A percentile compares a stretch with the other conserved stretches of the same genome.
Evolutionary conservation across 169 alveolate species (phyloP).

Genomic region (Cryptosporidium tyzzeri): DNA sequence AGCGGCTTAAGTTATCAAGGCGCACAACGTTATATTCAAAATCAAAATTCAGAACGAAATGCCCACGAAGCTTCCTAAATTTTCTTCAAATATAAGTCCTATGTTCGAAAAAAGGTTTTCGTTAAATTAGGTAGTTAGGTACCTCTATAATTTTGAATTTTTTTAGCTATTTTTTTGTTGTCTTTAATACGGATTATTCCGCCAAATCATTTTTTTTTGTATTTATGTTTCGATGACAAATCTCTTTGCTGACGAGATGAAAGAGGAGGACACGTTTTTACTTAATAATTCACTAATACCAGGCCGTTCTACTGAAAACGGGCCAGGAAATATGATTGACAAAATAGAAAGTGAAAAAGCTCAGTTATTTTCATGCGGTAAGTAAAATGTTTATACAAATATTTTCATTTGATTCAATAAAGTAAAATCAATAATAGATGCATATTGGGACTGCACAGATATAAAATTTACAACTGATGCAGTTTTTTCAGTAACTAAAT

Average conservation of each 20-base stretch:
- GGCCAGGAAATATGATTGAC: not conserved
- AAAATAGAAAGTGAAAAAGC: constrained; percentile 20
- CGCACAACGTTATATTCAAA: not conserved
- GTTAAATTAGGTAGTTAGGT: constrained; percentile 11
- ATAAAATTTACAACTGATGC: constrained; percentile 32
- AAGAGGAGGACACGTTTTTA: constrained; percentile 21
- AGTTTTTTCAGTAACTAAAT: constrained; percentile 36
- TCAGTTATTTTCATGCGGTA: constrained; percentile 27
- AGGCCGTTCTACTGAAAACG: constrained; percentile 10
- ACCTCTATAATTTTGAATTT: not conserved
- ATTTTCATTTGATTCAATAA: not conserved
- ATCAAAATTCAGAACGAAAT: not conserved
- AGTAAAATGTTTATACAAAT: not conserved
- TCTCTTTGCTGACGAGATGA: constrained; percentile 23
- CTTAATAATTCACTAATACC: not conserved
- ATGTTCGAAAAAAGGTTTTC: not conserved
- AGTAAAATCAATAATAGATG: constrained; percentile 51
- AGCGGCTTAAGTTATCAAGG: not conserved
- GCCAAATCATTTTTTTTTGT: not conserved
- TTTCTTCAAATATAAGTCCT: not conserved
- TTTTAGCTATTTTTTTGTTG: not conserved
- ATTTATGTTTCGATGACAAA: not conserved
- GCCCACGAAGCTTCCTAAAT: not conserved
- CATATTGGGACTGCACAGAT: constrained; percentile 50
- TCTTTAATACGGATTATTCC: not conserved